Evolutionary conservation across 2,329 filamentous ascomycete genomes (phyloP), one percentile per base, ranked within the genome.

Genomic region (Aureobasidium sp.): DNA sequence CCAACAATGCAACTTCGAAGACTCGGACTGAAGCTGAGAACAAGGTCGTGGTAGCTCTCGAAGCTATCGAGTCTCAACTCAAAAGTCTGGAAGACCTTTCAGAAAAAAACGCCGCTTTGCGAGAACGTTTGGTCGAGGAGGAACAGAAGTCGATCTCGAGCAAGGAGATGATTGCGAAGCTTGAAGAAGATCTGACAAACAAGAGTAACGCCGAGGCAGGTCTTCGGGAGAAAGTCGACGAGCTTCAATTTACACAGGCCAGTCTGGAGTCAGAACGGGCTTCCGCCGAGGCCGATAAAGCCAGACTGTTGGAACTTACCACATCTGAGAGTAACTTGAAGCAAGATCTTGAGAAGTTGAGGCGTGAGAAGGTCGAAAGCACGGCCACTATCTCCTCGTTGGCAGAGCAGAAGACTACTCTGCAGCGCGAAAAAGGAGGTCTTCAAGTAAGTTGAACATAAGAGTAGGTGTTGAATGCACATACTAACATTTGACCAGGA

Each of bases 351-450:
- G 62, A 58, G 3, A 43, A 56, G 31, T 8, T 51, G 33, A 58
- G 58, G n/a, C 40, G 15, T 16, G 43, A 58, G 43, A 50, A 50
- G 43, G 43, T n/a, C 18, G 43, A 50, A 23, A 47, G 4, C 23
- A 25, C 33, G 31, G 33, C 33, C 6, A 42, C 59, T 20, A 53
- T 53, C 15, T 36, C 59, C 31, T 42, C 47, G 23, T 42, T 62
- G 25, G 36, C 40, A n/a, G 59, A 62, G 47, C 59, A 58, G 53
- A 56, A 33, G 53, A 31, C 9, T 13, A 25, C n/a, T n/a, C 6
- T 65, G 25, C 53, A 48, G 23, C 42, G 53, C 8, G 51, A 58
- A 29, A 65, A 65, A 33, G 40, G 40, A 43, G 62, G 50, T 20
- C 27, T 65, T 20, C 53, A 58, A 25, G 62, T 65, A 11, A 58